Evolutionary conservation across 257 asterid genomes (phyloP).

Genomic region (Cruciata laevipes): DNA sequence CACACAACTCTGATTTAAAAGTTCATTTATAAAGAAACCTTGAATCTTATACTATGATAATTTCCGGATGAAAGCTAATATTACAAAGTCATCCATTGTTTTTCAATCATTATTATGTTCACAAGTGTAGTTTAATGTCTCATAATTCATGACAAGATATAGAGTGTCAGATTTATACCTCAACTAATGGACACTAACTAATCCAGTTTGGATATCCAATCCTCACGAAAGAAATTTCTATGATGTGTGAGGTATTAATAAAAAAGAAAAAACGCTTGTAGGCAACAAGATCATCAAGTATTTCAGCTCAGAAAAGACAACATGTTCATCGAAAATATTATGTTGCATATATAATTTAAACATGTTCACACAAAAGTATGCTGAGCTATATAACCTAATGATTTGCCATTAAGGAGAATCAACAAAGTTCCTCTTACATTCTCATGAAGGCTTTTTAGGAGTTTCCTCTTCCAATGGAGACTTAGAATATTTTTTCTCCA

Average conservation of each 20-base stretch:
- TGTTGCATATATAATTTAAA: not conserved
- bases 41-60: not conserved
- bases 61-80: not conserved
- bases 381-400: not conserved
- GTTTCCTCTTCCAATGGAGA: constrained; percentile 27
- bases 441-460: constrained; percentile 26
- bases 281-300: not conserved
- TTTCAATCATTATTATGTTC: not conserved
- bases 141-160: not conserved
- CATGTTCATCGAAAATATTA: not conserved
- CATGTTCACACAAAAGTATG: constrained; percentile 3
- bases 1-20: not conserved
- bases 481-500: constrained; percentile 53
- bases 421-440: constrained; percentile 3
- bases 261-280: not conserved
- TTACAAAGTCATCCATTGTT: not conserved
- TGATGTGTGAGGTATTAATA: not conserved
- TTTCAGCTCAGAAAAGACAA: not conserved
- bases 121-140: not conserved
- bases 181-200: not conserved
- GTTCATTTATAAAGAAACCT: not conserved
- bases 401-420: not conserved
- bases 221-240: not conserved
- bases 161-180: not conserved
- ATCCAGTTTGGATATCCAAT: not conserved